Evolutionary conservation across 2,329 filamentous ascomycete species (phyloP), one percentile per base, ranked within the genome.

Genomic region (Dendrostoma leiphaemia): DNA sequence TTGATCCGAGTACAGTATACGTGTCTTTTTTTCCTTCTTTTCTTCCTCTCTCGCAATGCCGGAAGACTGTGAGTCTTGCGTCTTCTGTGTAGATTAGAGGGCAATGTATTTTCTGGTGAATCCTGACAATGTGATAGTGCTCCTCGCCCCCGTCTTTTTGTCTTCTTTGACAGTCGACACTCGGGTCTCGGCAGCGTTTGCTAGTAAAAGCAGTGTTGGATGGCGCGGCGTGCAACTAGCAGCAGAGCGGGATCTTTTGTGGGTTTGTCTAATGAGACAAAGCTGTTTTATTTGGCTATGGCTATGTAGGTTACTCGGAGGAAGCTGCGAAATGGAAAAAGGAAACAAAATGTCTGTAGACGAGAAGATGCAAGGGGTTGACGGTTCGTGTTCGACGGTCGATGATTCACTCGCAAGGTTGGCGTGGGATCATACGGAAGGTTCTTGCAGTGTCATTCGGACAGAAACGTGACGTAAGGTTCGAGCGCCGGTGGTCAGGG

Each of bases 201-300:
- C 46, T 29, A 51, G 47, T 48, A 50, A 7, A 40, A 44, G 51
- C 19, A 38, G 51, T 28, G 31, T 31, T 37, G 49, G 48, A 44
- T 40, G 46, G 37, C 31, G 40, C 29, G 32, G 38, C n/a, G 38
- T 41, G 38, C 41, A 48, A 48, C 32, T 50, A 29, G 48, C 48
- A 54, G 48, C 41, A 32, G 35, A 51, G 40, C 38, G 43, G 28
- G 38, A 34, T 48, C 40, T 28, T 51, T 51, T 37, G 55, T 49
- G 48, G 51, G 48, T 29, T 41, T 38, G n/a, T 52, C 29, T 45
- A 56, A 46, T 54, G 58, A 38, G 52, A 59, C 60, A 66, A 64
- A 70, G 74, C 74, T 70, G 78, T 69, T 73, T 76, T 68, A 76
- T 74, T 78, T 78, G 69, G 73, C 71, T 77, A 76, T 71, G 72